phyloP scores from a whole-genome alignment of 371 early-diverging fungal species.

The Nematocida sp. region DNA sequence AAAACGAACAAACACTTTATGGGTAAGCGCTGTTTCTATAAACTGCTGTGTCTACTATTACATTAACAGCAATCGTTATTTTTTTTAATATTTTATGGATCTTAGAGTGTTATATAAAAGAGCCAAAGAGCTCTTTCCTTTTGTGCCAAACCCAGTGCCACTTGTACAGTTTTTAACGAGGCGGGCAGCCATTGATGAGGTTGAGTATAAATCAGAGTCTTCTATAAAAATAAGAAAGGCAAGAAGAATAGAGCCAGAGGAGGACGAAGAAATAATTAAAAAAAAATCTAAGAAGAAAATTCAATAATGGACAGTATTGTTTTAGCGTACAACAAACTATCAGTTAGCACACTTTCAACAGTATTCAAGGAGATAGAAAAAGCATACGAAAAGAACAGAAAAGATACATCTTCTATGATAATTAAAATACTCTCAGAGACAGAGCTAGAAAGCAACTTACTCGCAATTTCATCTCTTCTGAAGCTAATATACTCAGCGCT shows the following conservation, averaged over 20 bases:
- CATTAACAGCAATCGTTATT: too few species aligned
- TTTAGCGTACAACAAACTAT: constrained; percentile 54
- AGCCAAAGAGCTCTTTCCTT: constrained; percentile 20
- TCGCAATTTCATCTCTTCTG: constrained; percentile 50
- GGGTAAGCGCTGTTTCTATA: background rate
- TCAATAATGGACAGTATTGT: constrained; percentile 27
- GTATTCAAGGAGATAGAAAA: constrained; percentile 41
- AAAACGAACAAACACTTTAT: background rate
- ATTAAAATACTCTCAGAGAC: constrained; percentile 7
- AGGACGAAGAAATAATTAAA: background rate
- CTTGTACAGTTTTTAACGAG: constrained; percentile 12
- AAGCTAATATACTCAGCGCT: constrained; percentile 46
- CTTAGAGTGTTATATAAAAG: background rate
- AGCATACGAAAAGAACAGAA: constrained; percentile 18
- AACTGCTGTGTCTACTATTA: too few species aligned
- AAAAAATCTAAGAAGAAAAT: constrained; percentile 39
- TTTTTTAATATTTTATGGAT: constrained; percentile 5
- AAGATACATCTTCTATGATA: background rate
- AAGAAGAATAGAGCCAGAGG: background rate
- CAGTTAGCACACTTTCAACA: constrained; percentile 7
- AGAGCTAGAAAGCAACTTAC: constrained; percentile 25
- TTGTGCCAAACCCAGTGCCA: background rate
- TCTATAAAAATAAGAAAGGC: constrained; percentile 11
- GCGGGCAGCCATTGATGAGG: constrained; percentile 31
- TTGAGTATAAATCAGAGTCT: background rate